Percentiles rank a stretch among this genome's conserved stretches.
phyloP scores from a whole-genome alignment of 352 stramenopile species.

The Pilasporangium apinafurcum region DNA sequence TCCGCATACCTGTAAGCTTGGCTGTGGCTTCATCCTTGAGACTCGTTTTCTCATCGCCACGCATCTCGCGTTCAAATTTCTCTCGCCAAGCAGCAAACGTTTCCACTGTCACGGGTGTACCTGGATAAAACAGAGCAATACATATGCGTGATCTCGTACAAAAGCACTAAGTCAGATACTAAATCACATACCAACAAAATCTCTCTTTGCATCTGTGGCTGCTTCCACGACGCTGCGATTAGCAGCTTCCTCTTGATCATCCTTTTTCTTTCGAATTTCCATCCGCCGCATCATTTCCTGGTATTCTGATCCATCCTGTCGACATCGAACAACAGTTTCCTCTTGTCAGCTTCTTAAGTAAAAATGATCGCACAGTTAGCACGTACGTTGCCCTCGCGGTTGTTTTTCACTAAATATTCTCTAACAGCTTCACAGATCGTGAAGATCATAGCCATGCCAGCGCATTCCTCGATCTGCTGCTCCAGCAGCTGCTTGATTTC shows the following conservation, averaged over 20 bases:
- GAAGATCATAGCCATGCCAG: constrained; percentile 87
- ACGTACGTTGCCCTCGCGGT: constrained; percentile 75
- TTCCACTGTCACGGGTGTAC: constrained; percentile 76
- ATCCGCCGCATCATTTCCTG: constrained; percentile 85
- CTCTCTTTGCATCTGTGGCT: too few relatives aligned
- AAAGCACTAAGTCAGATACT: not conserved
- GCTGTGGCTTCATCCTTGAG: constrained; percentile 62
- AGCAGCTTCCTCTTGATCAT: constrained; percentile 54
- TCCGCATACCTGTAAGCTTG: constrained; percentile 59
- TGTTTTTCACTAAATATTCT: constrained; percentile 87
- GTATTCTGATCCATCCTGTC: constrained; percentile 80
- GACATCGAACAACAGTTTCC: constrained; percentile 2
- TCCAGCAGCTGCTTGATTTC: constrained; percentile 62
- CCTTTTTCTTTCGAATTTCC: constrained; percentile 74
- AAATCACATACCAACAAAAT: constrained; percentile 9
- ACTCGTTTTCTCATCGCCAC: constrained; percentile 24
- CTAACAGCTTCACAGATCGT: constrained; percentile 75
- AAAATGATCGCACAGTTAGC: not conserved
- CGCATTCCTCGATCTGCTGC: constrained; percentile 69
- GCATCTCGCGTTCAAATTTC: constrained; percentile 71
- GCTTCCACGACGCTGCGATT: constrained; percentile 10
- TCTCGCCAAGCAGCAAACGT: constrained; percentile 65
- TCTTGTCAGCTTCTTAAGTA: not conserved
- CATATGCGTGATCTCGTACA: too few relatives aligned
- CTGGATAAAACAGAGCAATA: constrained; percentile 5